Conservation (phyloP, 257 asterid species). For the Solanum phureja region DNA sequence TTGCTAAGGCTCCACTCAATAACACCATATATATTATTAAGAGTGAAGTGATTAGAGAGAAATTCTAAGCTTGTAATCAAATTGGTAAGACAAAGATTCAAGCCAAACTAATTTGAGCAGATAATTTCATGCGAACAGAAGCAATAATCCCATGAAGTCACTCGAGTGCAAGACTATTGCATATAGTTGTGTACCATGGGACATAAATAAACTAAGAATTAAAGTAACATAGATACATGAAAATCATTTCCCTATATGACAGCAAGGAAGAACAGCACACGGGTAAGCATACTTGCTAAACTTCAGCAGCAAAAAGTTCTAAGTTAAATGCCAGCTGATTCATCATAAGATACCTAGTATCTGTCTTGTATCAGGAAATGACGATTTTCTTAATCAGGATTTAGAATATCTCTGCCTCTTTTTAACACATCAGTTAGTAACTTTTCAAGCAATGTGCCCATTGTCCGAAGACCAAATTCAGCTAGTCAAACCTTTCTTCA, state of each 20-base stretch:
- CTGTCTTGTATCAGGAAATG: background rate
- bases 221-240: background rate
- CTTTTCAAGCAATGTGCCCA: background rate
- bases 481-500: background rate
- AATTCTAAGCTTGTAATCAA: background rate
- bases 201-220: background rate
- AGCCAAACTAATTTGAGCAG: background rate
- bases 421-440: background rate
- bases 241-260: background rate
- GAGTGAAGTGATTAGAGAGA: background rate
- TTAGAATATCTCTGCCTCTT: background rate
- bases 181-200: background rate
- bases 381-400: background rate
- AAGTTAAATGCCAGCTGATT: background rate
- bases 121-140: background rate
- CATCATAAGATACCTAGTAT: background rate
- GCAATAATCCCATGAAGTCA: background rate
- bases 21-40: background rate
- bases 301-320: background rate
- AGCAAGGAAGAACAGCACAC: background rate
- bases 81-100: background rate
- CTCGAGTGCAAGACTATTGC: background rate
- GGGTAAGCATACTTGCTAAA: background rate
- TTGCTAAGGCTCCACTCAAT: background rate
- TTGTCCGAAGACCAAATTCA: background rate